A percentile compares a stretch with the other conserved stretches of the same genome.
Evolutionary conservation across 2,329 filamentous ascomycete genomes (phyloP).

Genomic region (Cordyceps sp.): DNA sequence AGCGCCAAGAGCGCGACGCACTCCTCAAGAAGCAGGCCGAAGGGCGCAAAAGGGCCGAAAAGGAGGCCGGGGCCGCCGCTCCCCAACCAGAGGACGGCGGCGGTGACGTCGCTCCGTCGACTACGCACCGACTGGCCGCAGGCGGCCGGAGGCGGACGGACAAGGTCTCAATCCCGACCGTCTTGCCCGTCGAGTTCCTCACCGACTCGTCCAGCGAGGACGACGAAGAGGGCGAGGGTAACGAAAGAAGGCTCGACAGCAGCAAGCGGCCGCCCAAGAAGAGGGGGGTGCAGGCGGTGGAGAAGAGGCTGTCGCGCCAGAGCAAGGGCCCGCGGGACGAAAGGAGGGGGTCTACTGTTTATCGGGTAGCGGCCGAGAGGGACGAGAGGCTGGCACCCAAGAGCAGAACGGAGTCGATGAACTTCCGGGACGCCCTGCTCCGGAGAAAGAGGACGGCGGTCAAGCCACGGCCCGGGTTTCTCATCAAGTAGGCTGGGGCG

Average conservation of each 20-base stretch:
- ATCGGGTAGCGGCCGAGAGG: conserved; percentile 27
- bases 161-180: conserved; percentile 22
- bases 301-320: conserved; percentile 19
- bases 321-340: conserved; percentile 26
- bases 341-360: conserved; percentile 35
- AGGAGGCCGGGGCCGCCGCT: conserved; percentile 9
- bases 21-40: conserved; percentile 38
- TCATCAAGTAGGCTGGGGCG: conserved; percentile 14
- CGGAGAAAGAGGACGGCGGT: conserved; percentile 24
- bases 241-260: conserved; percentile 1
- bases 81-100: conserved; percentile 4
- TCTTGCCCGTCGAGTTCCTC: conserved; percentile 37
- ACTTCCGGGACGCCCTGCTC: conserved; percentile 26
- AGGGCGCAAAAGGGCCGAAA: conserved; percentile 23
- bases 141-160: conserved; percentile 11
- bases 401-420: conserved; percentile 22
- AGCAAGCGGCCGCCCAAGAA: conserved; percentile 21
- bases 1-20: conserved; percentile 36
- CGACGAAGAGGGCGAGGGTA: conserved; percentile 13
- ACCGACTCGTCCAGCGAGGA: conserved; percentile 31
- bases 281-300: conserved; percentile 25
- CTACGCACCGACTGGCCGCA: not conserved
- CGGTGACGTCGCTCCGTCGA: conserved; percentile 2
- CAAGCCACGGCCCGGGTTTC: conserved; percentile 23
- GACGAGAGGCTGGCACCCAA: conserved; percentile 32